Percentiles rank a stretch among this genome's conserved stretches.
Conservation (phyloP, 345 rosid species). For the Citrus mangshanensis region DNA sequence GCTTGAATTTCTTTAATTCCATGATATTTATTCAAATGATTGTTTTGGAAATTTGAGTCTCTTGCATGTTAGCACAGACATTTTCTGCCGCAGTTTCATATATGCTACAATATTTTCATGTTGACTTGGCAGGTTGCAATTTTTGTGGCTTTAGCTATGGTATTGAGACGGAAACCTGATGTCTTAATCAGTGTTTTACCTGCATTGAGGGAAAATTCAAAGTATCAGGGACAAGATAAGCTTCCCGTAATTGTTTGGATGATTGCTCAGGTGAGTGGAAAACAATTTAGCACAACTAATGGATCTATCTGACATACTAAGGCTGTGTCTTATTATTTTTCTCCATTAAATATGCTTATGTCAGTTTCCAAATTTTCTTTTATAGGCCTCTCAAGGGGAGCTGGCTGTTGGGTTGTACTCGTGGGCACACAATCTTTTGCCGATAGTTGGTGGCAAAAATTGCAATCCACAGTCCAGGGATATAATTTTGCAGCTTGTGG, state of each 20-base stretch:
- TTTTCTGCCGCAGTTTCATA: background rate
- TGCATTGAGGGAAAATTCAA: slow-evolving; percentile 50
- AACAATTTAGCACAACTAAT: background rate
- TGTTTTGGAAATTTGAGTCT: background rate
- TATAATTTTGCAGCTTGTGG: slow-evolving; percentile 57
- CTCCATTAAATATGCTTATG: slow-evolving; percentile 1
- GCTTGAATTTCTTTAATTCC: background rate
- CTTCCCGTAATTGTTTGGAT: slow-evolving; percentile 67
- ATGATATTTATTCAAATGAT: background rate
- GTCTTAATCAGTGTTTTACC: slow-evolving; percentile 51
- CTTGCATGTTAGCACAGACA: background rate
- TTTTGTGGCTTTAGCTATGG: slow-evolving; percentile 73
- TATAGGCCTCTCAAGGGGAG: slow-evolving; percentile 66
- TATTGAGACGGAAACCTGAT: slow-evolving; percentile 74
- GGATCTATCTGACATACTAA: slow-evolving; percentile 1
- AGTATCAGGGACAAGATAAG: slow-evolving; percentile 81
- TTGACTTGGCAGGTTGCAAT: slow-evolving; percentile 57
- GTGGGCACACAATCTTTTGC: slow-evolving; percentile 66
- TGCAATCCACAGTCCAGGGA: slow-evolving; percentile 78
- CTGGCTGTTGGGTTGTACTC: slow-evolving; percentile 57
- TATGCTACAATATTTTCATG: background rate
- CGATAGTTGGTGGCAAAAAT: slow-evolving; percentile 39
- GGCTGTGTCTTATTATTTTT: background rate
- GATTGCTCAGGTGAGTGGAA: slow-evolving; percentile 57
- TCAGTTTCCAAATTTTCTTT: slow-evolving; percentile 7